Evolutionary conservation across 1,284 basidiomycete species (phyloP).

Genomic region (Meira miltonrushii): DNA sequence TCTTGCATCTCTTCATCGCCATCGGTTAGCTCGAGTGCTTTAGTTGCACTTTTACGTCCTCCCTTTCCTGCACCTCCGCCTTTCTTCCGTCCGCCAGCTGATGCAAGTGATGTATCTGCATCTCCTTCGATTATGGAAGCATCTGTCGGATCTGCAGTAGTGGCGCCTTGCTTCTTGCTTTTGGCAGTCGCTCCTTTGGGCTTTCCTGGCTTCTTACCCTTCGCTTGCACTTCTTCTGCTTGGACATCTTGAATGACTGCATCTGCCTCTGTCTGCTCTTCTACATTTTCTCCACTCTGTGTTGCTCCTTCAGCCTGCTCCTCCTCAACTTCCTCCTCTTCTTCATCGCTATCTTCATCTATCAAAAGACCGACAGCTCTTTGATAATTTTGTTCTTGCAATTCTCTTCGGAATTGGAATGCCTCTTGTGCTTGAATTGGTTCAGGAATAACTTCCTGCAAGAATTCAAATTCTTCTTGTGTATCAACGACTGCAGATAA

Average conservation of each 20-base stretch:
- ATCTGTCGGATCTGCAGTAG: not conserved
- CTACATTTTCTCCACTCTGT: not conserved
- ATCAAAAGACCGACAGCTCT: conserved; percentile 1
- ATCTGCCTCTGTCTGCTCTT: not conserved
- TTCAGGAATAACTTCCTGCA: conserved; percentile 7
- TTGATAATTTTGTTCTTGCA: not conserved
- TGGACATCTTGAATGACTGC: not conserved
- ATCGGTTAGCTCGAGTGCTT: not conserved
- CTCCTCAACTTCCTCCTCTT: not conserved
- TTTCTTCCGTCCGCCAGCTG: not conserved
- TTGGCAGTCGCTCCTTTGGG: not conserved
- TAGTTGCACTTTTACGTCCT: not conserved
- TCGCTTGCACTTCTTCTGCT: not conserved
- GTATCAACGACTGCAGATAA: conserved; percentile 5
- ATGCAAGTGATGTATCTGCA: no score
- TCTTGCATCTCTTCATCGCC: not conserved
- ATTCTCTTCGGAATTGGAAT: not conserved
- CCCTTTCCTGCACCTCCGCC: not conserved
- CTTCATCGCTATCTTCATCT: conserved; percentile 3
- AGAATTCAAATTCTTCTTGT: conserved; percentile 3
- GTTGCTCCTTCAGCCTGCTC: not conserved
- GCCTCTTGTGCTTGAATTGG: not conserved
- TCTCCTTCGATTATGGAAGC: no score
- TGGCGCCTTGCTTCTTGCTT: not conserved
- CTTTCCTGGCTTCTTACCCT: not conserved